Evolutionary conservation across 805 yeast species (phyloP).

Genomic region (Starmerella stigmatis): DNA sequence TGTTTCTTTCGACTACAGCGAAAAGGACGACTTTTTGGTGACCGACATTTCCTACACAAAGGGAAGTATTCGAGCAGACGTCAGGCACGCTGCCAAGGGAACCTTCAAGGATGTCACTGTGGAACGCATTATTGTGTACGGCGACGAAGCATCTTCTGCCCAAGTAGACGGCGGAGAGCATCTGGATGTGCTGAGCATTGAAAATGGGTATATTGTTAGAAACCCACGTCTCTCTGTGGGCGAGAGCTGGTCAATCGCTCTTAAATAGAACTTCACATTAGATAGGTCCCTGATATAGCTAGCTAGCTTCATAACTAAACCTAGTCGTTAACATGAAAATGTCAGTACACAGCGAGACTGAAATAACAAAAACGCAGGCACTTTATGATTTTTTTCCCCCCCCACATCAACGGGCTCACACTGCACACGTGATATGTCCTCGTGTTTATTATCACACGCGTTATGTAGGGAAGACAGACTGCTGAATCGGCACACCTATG

Average conservation of each 20-base stretch:
- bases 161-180: neutral
- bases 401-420: too few species aligned
- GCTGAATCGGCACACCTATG: constrained; percentile 8
- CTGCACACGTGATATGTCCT: too few species aligned
- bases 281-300: too few species aligned
- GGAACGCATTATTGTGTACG: constrained; percentile 26
- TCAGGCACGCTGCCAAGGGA: constrained; percentile 11
- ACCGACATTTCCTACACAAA: constrained; percentile 34
- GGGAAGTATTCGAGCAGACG: constrained; percentile 20
- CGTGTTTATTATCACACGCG: neutral
- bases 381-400: too few species aligned
- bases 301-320: too few species aligned
- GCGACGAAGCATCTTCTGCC: constrained; percentile 30
- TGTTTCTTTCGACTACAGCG: constrained; percentile 47
- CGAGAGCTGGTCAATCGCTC: constrained; percentile 38
- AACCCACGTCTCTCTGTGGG: constrained; percentile 43
- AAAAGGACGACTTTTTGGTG: constrained; percentile 40
- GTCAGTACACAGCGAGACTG: too few species aligned
- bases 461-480: neutral
- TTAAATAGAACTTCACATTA: neutral
- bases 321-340: too few species aligned
- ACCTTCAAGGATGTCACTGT: constrained; percentile 13
- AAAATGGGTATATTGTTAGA: constrained; percentile 33
- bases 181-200: constrained; percentile 14
- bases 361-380: too few species aligned